Evolutionary conservation across 2,329 filamentous ascomycete species (phyloP).

Genomic region (Akanthomyces lecanii): DNA sequence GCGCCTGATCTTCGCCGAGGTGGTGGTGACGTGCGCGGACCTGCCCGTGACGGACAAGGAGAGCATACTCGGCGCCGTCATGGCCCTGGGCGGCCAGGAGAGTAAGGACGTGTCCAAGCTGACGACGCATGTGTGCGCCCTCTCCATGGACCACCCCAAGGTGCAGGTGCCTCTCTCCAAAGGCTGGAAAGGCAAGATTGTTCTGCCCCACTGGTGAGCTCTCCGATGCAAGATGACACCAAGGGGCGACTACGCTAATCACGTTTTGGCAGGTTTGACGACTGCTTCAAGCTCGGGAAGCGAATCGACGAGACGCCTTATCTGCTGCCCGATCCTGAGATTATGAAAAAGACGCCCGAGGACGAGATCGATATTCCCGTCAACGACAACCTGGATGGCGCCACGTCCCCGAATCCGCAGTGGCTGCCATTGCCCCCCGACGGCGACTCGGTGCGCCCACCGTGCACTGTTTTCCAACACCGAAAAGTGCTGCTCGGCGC

Average conservation of each 20-base stretch:
- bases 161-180: conserved; percentile 60
- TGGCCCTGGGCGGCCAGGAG: conserved; percentile 85
- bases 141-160: conserved; percentile 71
- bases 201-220: conserved; percentile 83
- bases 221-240: neutral
- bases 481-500: conserved; percentile 72
- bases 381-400: conserved; percentile 62
- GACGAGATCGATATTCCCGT: conserved; percentile 53
- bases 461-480: conserved; percentile 69
- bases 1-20: conserved; percentile 80
- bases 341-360: conserved; percentile 58
- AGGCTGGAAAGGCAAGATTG: conserved; percentile 70
- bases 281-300: conserved; percentile 89
- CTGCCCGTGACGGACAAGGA: conserved; percentile 85
- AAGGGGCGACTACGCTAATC: neutral
- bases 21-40: conserved; percentile 77
- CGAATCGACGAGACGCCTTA: conserved; percentile 88
- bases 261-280: conserved; percentile 69
- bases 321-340: conserved; percentile 77
- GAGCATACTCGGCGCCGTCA: conserved; percentile 81
- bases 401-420: conserved; percentile 49
- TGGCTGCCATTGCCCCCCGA: conserved; percentile 41
- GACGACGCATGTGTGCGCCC: conserved; percentile 85
- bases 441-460: conserved; percentile 40
- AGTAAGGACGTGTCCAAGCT: conserved; percentile 65